Base-by-base conservation (phyloP, 495 filamentous ascomycete genomes). In the Pyronema domesticum region DNA sequence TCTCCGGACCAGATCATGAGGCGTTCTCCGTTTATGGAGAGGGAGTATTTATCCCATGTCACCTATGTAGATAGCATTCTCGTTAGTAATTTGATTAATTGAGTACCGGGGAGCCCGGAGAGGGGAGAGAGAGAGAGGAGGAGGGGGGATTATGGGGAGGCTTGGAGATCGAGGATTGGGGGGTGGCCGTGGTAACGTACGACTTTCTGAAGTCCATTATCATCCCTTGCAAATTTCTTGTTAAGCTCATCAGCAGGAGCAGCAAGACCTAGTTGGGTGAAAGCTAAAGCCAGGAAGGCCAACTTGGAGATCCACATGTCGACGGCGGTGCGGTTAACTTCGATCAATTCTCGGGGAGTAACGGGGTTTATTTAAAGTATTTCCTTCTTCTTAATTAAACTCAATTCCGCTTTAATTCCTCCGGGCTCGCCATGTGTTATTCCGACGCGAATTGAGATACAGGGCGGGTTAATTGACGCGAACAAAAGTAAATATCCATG, bases 21-120 rank as follows among this genome's bases (percentile, higher is more conserved):
- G 37, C 82, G 73, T 64, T 85, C 76, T 40, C 84, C 83, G 58
- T 78, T 72, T 48, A 89, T 71, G 61, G 83, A 81, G 17, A 88
- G 68, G 7, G 85, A 85, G 57, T 85, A 71, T 34, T 85, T 72
- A 67, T 87, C 84, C 77, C 80, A 88, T 10, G 76, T 83, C n/a
- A 85, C 77, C 58, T 60, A 35, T n/a, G n/a, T 7, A 3, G 17
- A 13, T 17, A 17, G n/a, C n/a, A n/a, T n/a, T n/a, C n/a, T n/a
- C n/a, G n/a, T n/a, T n/a, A n/a, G n/a, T n/a, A n/a, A n/a, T n/a
- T n/a, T n/a, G n/a, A n/a, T n/a, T n/a, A n/a, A n/a, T n/a, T n/a
- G n/a, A n/a, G n/a, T n/a, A n/a, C n/a, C n/a, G n/a, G n/a, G n/a
- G n/a, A n/a, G n/a, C n/a, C n/a, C n/a, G n/a, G n/a, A n/a, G n/a